Evolutionary conservation across 1,284 basidiomycete genomes (phyloP), one percentile per base, ranked within the genome.

Genomic region (Moesziomyces antarcticus): DNA sequence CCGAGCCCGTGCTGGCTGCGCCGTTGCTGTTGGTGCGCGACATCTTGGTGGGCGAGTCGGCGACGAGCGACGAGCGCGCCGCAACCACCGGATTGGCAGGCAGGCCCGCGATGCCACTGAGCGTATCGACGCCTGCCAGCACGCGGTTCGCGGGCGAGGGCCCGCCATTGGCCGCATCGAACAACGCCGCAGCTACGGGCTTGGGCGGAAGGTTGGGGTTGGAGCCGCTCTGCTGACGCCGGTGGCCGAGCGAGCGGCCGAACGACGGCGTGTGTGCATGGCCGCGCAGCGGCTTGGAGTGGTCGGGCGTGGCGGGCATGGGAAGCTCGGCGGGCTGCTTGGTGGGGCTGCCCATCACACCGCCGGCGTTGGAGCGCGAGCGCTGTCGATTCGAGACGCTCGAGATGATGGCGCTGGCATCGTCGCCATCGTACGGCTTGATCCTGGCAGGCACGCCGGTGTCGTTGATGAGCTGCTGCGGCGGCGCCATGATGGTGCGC

Each of bases 361-460:
- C 61, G 8, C 66, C 56, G 20, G 70, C 79, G 50, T 77, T 82
- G 37, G 79, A 81, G 14, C 81, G 75, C 3, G 80, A 79, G 41
- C 81, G 63, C 21, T 80, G 75, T 22, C 88, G 85, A 25, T 86
- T 86, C 40, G 93, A 92, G 66, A 98, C 93, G 51, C 89, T 92
- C 73, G 92, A 90, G 73, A 99, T 95, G 86, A 99, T 92, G 57
- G 86, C 86, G 78, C 94, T 91, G 6, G 94, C 94, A 84, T 99
- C 96, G 59, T 94, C 89, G 2, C 93, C 93, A 84, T 96, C 94
- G 85, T 98, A 99, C 0, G 96, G 94, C 75, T 89, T 88, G 84
- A 99, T 91, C 64, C 80, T 81, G 43, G 85, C 82, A 10, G 82
- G 81, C 47, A 88, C 87, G 56, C 87, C 87, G 16, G 66, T 64